Evolutionary conservation across 2,329 filamentous ascomycete species (phyloP), one percentile per base, ranked within the genome.

Genomic region (Bipolaris cookei): DNA sequence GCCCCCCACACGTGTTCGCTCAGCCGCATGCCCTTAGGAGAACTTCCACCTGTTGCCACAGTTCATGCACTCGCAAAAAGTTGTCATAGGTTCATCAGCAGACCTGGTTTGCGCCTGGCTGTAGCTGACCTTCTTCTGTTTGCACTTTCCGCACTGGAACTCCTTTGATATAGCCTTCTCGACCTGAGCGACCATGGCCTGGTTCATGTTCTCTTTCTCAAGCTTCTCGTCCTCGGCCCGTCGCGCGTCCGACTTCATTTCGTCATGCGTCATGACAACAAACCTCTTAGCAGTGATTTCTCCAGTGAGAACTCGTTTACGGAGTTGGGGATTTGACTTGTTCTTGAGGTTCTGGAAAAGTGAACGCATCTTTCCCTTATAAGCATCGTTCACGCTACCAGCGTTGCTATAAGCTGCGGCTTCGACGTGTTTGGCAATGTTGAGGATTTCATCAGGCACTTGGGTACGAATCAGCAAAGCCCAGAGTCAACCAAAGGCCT

Each of bases 281-380:
- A 99, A 96, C 34, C 83, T 82, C 2, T 87, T 85, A 0, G 92
- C 81, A 0, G 84, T 65, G 58, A 98, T 90, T 25, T 90, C 86
- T 58, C 90, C 91, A 3, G 81, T 81, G 71, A 97, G 83, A 64
- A 99, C 90, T 62, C 88, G 86, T 60, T 83, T 83, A 50, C 92
- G 89, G 41, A 99, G 86, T 59, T 87, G 85, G 35, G 86, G 83
- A 79, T 98, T 98, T 62, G 88, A 89, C 79, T 91, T 93, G 81
- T 91, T 92, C 83, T 97, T 98, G 67, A 99, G 86, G 74, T 98
- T 98, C 75, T 93, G 88, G 80, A 92, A 98, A 20, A 99, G 86
- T 18, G 92, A 96, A 65, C 94, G 90, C 69, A 98, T 89, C 82
- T 97, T 97, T 65, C 83, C 84, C 73, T 90, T 89, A 83, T 99